Conservation (phyloP, 176 grass and related monocot species). For the Hordeum marinum region DNA sequence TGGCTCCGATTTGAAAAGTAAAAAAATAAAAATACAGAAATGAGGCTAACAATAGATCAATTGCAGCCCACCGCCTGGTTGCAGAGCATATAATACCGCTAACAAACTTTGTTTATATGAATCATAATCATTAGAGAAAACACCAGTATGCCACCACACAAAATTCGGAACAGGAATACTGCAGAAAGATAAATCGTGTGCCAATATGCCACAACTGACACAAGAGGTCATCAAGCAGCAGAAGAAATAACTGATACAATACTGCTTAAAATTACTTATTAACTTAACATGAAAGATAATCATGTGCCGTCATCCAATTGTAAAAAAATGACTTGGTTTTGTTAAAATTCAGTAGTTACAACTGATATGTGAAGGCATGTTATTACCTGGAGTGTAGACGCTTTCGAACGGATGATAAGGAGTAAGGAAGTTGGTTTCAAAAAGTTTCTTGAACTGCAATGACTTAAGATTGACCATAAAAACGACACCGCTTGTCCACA, state of each 20-base stretch:
- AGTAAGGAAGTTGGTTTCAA: neutral
- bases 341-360: too few species aligned
- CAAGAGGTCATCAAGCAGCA: neutral
- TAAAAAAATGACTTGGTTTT: neutral
- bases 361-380: neutral
- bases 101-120: neutral
- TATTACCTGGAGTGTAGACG: neutral
- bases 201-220: neutral
- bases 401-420: neutral
- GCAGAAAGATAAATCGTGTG: neutral
- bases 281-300: neutral
- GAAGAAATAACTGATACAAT: neutral
- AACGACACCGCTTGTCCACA: neutral
- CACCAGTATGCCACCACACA: neutral
- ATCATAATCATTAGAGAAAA: neutral
- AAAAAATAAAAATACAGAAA: neutral
- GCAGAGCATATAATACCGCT: neutral
- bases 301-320: neutral
- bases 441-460: neutral
- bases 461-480: neutral
- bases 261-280: too few species aligned
- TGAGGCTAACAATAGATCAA: neutral
- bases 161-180: neutral
- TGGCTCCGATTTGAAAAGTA: neutral
- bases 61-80: neutral